phyloP scores from a whole-genome alignment of 805 yeast species.

The Hanseniaspora guilliermondii region DNA sequence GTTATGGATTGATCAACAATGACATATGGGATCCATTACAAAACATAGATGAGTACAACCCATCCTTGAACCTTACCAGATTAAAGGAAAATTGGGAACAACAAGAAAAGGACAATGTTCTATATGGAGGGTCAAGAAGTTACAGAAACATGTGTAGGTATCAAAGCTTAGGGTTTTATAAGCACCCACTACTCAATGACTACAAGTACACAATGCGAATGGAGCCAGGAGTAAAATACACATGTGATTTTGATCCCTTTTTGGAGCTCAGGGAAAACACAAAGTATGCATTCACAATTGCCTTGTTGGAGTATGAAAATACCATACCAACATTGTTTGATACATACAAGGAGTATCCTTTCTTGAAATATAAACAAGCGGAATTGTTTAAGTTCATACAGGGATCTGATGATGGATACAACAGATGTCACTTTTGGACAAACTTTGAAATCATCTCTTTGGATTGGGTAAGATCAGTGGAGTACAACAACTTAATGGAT shows the following conservation, averaged over 20 bases:
- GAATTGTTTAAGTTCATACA: slow-evolving; percentile 27
- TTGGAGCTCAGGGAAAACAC: slow-evolving; percentile 59
- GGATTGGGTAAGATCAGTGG: slow-evolving; percentile 48
- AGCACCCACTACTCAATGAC: slow-evolving; percentile 50
- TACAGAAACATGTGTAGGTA: slow-evolving; percentile 92
- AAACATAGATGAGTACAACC: slow-evolving; percentile 10
- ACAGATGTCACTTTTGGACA: slow-evolving; percentile 79
- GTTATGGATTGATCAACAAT: slow-evolving; percentile 52
- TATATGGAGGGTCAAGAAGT: slow-evolving; percentile 54
- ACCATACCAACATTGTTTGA: slow-evolving; percentile 84
- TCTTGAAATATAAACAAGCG: slow-evolving; percentile 36
- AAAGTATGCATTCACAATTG: slow-evolving; percentile 75
- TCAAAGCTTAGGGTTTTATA: slow-evolving; percentile 81
- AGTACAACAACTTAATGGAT: slow-evolving; percentile 50
- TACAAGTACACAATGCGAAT: slow-evolving; percentile 92
- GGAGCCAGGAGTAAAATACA: slow-evolving; percentile 82
- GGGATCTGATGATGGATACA: slow-evolving; percentile 46
- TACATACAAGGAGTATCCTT: slow-evolving; percentile 49
- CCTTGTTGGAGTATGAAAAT: slow-evolving; percentile 67
- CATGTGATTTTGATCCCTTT: slow-evolving; percentile 88
- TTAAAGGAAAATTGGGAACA: slow-evolving; percentile 37
- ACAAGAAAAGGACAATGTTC: slow-evolving; percentile 36
- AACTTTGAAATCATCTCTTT: slow-evolving; percentile 69
- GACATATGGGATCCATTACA: slow-evolving; percentile 69
- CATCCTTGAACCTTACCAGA: slow-evolving; percentile 47